Percentiles rank a stretch among this genome's conserved stretches.
Conservation (phyloP, 441 rosid species). For the Mallotus repandus region DNA sequence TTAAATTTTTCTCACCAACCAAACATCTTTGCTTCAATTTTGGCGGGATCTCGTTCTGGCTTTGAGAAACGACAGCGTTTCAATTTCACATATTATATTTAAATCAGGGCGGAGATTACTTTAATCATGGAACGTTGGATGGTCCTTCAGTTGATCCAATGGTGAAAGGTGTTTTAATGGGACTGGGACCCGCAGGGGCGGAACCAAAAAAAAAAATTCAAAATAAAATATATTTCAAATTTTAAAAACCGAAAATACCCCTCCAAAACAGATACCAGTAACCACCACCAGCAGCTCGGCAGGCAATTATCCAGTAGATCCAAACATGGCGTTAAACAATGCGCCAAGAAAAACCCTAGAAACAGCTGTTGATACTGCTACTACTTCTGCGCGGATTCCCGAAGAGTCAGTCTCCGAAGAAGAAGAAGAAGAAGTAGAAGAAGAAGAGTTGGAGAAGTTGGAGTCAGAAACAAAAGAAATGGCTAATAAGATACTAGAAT, state of each 20-base stretch:
- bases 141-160: neutral
- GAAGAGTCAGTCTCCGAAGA: constrained; percentile 28
- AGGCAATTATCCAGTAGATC: constrained; percentile 6
- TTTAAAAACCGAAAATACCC: constrained; percentile 33
- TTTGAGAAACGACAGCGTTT: constrained; percentile 2
- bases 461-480: constrained; percentile 50
- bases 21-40: constrained; percentile 14
- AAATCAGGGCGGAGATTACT: neutral
- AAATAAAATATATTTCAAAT: constrained; percentile 19
- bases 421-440: constrained; percentile 34
- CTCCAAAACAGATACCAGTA: constrained; percentile 20
- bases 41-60: constrained; percentile 15
- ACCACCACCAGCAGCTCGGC: neutral
- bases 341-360: constrained; percentile 25
- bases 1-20: constrained; percentile 25
- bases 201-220: neutral
- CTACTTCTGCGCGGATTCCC: constrained; percentile 15
- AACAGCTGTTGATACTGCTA: constrained; percentile 5
- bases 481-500: constrained; percentile 50
- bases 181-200: neutral
- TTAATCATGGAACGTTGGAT: constrained; percentile 11
- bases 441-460: constrained; percentile 46
- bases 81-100: neutral
- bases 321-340: constrained; percentile 38
- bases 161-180: neutral